Percentiles rank a stretch among this genome's conserved stretches.
Evolutionary conservation across 257 asterid genomes (phyloP).

Genomic region (Coffea canephora): DNA sequence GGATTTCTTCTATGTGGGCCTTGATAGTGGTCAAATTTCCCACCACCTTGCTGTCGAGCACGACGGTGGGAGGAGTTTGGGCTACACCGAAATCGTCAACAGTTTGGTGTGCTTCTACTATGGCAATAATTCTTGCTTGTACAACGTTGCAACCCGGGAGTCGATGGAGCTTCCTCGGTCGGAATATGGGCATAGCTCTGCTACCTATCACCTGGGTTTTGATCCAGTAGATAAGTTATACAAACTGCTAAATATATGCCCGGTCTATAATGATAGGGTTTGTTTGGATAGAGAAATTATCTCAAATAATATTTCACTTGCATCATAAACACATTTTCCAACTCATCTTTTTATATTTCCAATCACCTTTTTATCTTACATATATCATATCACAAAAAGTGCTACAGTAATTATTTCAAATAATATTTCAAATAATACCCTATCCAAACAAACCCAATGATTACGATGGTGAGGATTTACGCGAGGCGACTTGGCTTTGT

Average conservation of each 20-base stretch:
- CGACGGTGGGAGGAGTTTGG: background rate
- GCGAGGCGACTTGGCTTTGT: background rate
- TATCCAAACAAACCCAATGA: too few relatives aligned
- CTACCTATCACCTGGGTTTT: background rate
- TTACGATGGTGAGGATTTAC: background rate
- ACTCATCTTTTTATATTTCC: too few relatives aligned
- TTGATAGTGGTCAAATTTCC: background rate
- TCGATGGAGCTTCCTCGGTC: background rate
- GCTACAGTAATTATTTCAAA: too few relatives aligned
- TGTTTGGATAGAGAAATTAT: too few relatives aligned
- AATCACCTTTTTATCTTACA: too few relatives aligned
- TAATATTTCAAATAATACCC: too few relatives aligned
- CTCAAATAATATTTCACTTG: too few relatives aligned
- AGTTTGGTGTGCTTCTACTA: background rate
- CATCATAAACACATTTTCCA: too few relatives aligned
- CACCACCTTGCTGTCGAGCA: background rate
- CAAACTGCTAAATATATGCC: background rate
- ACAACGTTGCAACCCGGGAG: background rate
- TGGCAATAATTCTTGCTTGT: background rate
- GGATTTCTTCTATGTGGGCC: background rate
- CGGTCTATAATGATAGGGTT: background rate
- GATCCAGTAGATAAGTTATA: background rate
- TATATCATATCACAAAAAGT: too few relatives aligned
- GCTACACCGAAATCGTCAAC: background rate
- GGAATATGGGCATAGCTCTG: background rate